A percentile compares a stretch with the other conserved stretches of the same genome.
Evolutionary conservation across 345 rosid genomes (phyloP).

Genomic region (Salix koriyanagi): DNA sequence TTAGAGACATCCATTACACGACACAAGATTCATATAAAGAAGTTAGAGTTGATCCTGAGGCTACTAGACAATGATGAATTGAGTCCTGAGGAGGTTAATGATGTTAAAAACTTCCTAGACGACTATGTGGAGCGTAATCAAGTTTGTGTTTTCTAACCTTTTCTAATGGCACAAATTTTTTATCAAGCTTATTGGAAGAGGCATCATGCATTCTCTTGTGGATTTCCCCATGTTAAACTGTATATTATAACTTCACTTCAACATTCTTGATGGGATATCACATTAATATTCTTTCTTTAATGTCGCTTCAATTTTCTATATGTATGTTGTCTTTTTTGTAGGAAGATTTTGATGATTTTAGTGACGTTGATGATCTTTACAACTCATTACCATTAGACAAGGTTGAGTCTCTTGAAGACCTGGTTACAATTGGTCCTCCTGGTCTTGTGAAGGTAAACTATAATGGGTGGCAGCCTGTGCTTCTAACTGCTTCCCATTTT

Average conservation of each 20-base stretch:
- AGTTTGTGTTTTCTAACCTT: slow-evolving; percentile 34
- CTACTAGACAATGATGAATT: slow-evolving; percentile 94
- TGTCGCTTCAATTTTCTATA: not conserved
- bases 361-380: slow-evolving; percentile 91
- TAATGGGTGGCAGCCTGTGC: slow-evolving; percentile 7
- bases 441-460: slow-evolving; percentile 64
- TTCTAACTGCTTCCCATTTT: slow-evolving; percentile 6
- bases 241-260: not conserved
- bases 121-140: slow-evolving; percentile 98
- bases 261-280: not conserved
- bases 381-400: slow-evolving; percentile 72
- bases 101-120: slow-evolving; percentile 88
- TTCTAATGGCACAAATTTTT: not conserved
- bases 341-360: slow-evolving; percentile 94
- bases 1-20: slow-evolving; percentile 90
- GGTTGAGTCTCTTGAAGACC: slow-evolving; percentile 94
- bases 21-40: slow-evolving; percentile 92
- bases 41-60: slow-evolving; percentile 91
- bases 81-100: slow-evolving; percentile 98
- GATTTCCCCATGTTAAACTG: not conserved
- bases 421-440: slow-evolving; percentile 73
- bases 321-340: slow-evolving; percentile 18
- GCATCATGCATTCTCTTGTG: not conserved
- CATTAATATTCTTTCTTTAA: not conserved
- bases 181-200: not conserved